Evolutionary conservation across 805 yeast genomes (phyloP).

Genomic region (Ogataea zsoltii): DNA sequence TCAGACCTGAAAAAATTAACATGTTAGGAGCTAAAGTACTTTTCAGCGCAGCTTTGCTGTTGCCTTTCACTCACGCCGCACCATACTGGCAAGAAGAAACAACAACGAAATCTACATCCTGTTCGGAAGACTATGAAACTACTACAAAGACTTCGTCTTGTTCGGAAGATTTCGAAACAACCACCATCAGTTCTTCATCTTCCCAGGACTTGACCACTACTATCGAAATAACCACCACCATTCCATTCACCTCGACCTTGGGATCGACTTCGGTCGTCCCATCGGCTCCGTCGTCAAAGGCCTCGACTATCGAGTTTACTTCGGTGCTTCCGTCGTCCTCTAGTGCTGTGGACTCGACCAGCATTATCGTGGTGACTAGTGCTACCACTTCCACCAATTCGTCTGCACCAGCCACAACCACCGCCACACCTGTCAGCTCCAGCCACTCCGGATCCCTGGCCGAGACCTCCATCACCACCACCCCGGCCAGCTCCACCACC

Average conservation of each 20-base stretch:
- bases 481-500: not conserved
- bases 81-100: not conserved
- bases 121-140: slow-evolving; percentile 4
- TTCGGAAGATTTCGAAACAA: too few species aligned
- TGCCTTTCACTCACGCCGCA: slow-evolving; percentile 3
- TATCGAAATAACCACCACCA: not conserved
- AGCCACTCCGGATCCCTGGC: not conserved
- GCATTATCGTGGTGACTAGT: slow-evolving; percentile 6
- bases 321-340: not conserved
- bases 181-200: too few species aligned
- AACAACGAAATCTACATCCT: slow-evolving; percentile 7
- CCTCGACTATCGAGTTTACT: not conserved
- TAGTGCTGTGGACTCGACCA: slow-evolving; percentile 1
- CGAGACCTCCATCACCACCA: not conserved
- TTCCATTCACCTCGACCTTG: too few species aligned
- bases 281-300: too few species aligned
- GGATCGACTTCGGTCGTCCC: too few species aligned
- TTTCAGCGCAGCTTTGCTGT: slow-evolving; percentile 2
- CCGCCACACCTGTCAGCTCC: not conserved
- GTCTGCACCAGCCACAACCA: not conserved
- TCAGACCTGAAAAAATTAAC: too few species aligned
- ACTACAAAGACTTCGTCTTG: slow-evolving; percentile 4
- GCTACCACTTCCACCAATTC: slow-evolving; percentile 6
- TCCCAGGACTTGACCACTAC: slow-evolving; percentile 5
- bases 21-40: slow-evolving; percentile 6